Conservation (phyloP, 441 rosid genomes). For the Lepidium campestre region DNA sequence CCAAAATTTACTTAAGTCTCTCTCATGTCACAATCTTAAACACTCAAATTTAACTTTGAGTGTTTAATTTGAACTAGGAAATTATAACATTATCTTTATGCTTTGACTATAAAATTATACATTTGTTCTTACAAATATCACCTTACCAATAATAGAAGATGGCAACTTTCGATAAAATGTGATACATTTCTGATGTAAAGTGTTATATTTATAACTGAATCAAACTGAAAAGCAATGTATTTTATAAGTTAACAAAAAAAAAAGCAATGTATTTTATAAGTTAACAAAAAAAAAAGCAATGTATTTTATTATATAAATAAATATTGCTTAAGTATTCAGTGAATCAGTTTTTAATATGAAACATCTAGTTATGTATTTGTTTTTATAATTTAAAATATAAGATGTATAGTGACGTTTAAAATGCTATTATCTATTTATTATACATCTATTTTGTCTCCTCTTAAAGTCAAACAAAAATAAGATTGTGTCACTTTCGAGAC, state of each 20-base stretch:
- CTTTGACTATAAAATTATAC: conserved; percentile 20
- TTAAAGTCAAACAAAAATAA: conserved; percentile 18
- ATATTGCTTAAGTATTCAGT: not conserved
- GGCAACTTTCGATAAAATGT: not conserved
- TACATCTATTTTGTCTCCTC: conserved; percentile 17
- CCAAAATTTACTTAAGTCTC: conserved; percentile 7
- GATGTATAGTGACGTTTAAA: conserved; percentile 2
- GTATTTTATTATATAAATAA: not conserved
- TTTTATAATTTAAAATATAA: not conserved
- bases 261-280: too few species aligned
- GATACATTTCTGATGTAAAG: not conserved
- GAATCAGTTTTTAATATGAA: not conserved
- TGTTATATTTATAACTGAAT: not conserved
- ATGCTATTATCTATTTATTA: conserved; percentile 11
- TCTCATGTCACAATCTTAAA: conserved; percentile 10
- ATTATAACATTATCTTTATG: conserved; percentile 6
- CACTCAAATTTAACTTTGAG: conserved; percentile 18
- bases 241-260: too few species aligned
- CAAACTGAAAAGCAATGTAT: conserved; percentile 5
- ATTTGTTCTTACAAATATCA: conserved; percentile 9
- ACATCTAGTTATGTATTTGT: not conserved
- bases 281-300: too few species aligned
- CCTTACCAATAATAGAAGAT: conserved; percentile 3
- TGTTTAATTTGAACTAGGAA: conserved; percentile 13
- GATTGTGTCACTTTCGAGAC: conserved; percentile 24